phyloP scores from a whole-genome alignment of 2,329 filamentous ascomycete genomes.

The Neonectria magnoliae region DNA sequence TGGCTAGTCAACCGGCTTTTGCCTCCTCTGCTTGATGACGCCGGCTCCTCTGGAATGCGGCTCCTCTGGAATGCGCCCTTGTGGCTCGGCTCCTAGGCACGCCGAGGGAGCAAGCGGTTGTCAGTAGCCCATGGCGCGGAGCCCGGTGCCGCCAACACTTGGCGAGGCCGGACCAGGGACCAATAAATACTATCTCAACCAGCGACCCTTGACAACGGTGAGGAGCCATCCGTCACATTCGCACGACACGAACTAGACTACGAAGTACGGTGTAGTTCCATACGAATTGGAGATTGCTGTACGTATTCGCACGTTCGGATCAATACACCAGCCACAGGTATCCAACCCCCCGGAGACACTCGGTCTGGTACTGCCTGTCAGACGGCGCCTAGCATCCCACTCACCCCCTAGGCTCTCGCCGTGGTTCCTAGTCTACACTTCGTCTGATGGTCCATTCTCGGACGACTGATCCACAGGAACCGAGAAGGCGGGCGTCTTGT shows the following conservation, averaged over 20 bases:
- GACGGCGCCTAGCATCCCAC: not conserved
- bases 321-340: not conserved
- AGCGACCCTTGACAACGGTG: not conserved
- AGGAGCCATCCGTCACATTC: conserved; percentile 5
- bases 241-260: no score
- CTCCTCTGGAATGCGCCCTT: not conserved
- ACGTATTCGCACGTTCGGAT: not conserved
- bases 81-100: conserved; percentile 3
- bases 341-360: not conserved
- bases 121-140: conserved; percentile 4
- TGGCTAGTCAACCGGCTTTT: not conserved
- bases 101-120: conserved; percentile 3
- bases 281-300: not conserved
- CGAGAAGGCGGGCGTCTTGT: not conserved
- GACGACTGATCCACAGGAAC: not conserved
- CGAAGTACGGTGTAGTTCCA: no score
- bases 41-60: conserved; percentile 3
- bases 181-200: conserved; percentile 10
- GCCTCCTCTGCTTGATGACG: not conserved
- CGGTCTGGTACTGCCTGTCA: not conserved
- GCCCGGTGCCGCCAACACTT: not conserved
- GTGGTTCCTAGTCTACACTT: not conserved
- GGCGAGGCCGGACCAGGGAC: not conserved
- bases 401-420: not conserved
- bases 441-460: conserved; percentile 2